Evolutionary conservation across 306 rosid genomes (phyloP).

Genomic region (Ormosia semicastrata): DNA sequence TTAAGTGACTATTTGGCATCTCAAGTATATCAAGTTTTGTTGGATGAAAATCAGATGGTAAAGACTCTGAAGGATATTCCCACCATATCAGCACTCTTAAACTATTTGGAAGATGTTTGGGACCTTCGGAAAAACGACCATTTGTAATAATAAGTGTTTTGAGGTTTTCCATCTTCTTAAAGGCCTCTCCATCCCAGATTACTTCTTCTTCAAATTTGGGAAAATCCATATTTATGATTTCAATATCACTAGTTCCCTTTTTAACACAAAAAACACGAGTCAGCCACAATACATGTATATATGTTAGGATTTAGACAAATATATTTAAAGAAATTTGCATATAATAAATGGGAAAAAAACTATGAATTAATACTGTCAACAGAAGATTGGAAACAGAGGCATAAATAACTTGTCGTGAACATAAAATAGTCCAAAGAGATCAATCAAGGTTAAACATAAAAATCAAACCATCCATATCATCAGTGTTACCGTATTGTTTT

Average conservation of each 20-base stretch:
- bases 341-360: neutral
- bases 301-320: neutral
- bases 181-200: conserved; percentile 16
- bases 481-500: neutral
- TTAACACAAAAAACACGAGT: neutral
- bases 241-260: neutral
- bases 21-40: neutral
- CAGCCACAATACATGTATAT: neutral
- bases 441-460: neutral
- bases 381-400: too few relatives aligned
- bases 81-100: conserved; percentile 9
- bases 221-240: neutral
- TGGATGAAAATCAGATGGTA: neutral
- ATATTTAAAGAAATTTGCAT: neutral
- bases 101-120: conserved; percentile 13
- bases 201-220: neutral
- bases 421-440: neutral
- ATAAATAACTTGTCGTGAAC: neutral
- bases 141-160: conserved; percentile 1
- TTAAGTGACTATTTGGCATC: neutral
- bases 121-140: neutral
- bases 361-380: too few relatives aligned
- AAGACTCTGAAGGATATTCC: neutral
- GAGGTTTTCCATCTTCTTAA: conserved; percentile 15
- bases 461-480: neutral